A percentile compares a stretch with the other conserved stretches of the same genome.
Conservation (phyloP, 495 filamentous ascomycete species). For the Cryomyces antarcticus region DNA sequence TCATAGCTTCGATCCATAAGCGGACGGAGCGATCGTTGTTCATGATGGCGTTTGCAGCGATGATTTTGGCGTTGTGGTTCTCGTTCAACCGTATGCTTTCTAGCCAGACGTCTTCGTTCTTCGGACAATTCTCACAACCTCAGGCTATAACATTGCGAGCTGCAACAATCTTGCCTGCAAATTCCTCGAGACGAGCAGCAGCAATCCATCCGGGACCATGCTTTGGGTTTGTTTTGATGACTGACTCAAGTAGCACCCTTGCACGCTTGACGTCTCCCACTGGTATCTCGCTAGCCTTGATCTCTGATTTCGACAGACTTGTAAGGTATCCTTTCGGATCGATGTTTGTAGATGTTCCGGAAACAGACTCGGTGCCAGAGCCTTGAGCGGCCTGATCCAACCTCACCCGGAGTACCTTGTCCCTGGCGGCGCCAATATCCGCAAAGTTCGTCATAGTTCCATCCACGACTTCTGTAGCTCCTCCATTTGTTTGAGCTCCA, state of each 20-base stretch:
- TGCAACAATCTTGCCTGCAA: constrained; percentile 73
- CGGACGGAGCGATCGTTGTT: constrained; percentile 72
- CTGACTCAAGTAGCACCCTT: constrained; percentile 79
- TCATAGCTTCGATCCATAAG: constrained; percentile 90
- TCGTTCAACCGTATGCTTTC: constrained; percentile 88
- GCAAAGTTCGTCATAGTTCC: constrained; percentile 95
- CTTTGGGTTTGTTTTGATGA: constrained; percentile 86
- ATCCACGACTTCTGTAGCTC: constrained; percentile 34
- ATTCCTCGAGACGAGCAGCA: constrained; percentile 74
- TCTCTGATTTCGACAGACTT: constrained; percentile 57
- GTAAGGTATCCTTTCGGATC: constrained; percentile 94
- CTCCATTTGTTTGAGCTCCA: constrained; percentile 27
- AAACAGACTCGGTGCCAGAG: constrained; percentile 38
- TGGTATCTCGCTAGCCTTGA: constrained; percentile 57
- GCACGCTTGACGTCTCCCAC: constrained; percentile 92
- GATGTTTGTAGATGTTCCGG: constrained; percentile 74
- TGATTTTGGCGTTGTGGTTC: constrained; percentile 79
- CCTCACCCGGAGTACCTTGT: constrained; percentile 78
- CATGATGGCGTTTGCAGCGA: constrained; percentile 85
- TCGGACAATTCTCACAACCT: constrained; percentile 77
- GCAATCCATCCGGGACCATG: constrained; percentile 96
- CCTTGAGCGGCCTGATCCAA: constrained; percentile 73
- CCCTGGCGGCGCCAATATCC: constrained; percentile 87
- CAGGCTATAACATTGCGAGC: constrained; percentile 68
- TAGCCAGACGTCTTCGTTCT: constrained; percentile 87